A percentile compares a stretch with the other conserved stretches of the same genome.
Conservation (phyloP, 805 yeast genomes). For the Candida lessepsii region DNA sequence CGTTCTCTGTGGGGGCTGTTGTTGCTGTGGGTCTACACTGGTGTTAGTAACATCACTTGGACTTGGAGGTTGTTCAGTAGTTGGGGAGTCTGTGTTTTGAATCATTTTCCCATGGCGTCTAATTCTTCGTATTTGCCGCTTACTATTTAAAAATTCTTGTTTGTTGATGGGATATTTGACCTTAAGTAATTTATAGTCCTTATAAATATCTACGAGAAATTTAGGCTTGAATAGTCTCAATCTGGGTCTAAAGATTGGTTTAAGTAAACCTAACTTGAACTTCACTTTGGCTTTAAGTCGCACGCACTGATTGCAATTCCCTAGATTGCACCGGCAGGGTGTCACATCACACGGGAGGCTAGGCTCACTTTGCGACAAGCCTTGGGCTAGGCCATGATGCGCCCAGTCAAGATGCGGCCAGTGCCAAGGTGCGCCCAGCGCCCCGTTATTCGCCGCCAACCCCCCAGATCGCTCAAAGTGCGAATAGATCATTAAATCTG, state of each 20-base stretch:
- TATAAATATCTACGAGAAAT: constrained; percentile 22
- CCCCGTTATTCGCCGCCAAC: no score
- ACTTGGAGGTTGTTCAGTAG: neutral
- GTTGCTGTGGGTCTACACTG: neutral
- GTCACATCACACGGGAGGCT: no score
- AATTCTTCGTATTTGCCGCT: constrained; percentile 12
- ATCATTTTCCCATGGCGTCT: constrained; percentile 21
- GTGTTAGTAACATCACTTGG: neutral
- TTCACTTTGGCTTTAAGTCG: neutral
- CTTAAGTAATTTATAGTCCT: constrained; percentile 25
- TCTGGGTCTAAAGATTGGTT: neutral
- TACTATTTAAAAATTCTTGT: constrained; percentile 7
- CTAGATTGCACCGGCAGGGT: neutral
- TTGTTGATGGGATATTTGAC: constrained; percentile 16
- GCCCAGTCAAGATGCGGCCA: no score
- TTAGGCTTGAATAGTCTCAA: constrained; percentile 7
- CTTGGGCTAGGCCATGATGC: no score
- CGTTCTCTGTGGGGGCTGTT: neutral
- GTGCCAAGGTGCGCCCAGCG: no score
- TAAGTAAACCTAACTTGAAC: neutral
- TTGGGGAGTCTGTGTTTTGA: constrained; percentile 1
- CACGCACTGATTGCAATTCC: neutral
- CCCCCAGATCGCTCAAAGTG: no score
- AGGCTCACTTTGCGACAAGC: no score
- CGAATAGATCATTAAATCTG: no score